These are phyloP conservation scores for Prunus fruticosa DNA, from an alignment of 306 rosid species.

Conservation along the genomic window DNA sequence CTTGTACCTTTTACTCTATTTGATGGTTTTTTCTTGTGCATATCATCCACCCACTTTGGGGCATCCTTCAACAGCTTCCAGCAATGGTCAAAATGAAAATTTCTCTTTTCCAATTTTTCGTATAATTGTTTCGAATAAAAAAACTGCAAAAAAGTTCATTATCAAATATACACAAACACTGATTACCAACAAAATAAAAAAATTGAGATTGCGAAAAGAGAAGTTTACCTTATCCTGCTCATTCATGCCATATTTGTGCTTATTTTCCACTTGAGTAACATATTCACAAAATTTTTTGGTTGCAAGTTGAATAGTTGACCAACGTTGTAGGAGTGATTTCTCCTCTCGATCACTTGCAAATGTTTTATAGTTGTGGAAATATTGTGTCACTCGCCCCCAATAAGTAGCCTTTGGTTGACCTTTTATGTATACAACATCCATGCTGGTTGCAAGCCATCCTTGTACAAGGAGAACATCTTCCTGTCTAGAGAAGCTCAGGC, in stretches of 20 bases:
- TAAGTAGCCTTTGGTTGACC: neutral
- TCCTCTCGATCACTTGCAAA: constrained; percentile 1
- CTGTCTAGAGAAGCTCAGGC: neutral
- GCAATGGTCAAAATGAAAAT: neutral
- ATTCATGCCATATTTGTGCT: neutral
- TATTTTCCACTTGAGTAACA: neutral
- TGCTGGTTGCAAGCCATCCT: neutral
- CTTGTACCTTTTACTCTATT: neutral
- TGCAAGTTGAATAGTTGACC: neutral
- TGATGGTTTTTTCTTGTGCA: neutral
- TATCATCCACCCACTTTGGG: neutral
- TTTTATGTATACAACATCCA: neutral
- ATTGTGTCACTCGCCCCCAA: neutral
- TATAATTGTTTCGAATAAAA: neutral
- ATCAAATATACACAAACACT: neutral
- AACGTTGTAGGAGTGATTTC: neutral
- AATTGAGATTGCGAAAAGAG: neutral
- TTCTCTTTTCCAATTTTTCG: neutral
- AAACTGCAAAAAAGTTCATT: neutral
- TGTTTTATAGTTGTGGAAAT: neutral
- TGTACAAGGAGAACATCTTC: neutral
- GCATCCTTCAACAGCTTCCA: neutral
- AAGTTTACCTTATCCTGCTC: neutral
- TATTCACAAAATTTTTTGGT: neutral
- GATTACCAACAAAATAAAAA: neutral